Evolutionary conservation across 148 eudicot genomes (phyloP), one percentile per base, ranked within the genome.

Genomic region (Gaultheria prostrata): DNA sequence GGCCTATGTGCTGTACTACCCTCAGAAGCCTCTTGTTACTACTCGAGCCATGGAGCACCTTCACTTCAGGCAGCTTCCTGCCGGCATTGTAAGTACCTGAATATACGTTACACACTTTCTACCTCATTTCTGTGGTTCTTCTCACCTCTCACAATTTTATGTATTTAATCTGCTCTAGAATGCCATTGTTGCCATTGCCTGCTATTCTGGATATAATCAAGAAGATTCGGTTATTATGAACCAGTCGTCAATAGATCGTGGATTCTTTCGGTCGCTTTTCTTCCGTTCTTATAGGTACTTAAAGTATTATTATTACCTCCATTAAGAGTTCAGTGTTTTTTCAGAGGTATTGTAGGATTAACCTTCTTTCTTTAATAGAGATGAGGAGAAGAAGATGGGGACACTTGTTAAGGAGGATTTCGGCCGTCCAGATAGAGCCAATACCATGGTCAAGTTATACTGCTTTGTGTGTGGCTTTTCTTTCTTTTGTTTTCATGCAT

Each of bases 141-240:
- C 84, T 79, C 26, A 70, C 49, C 79, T 77, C 83, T 82, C 26
- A 63, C 33, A 56, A 79, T 51, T 32, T 8, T 18, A 10, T 70
- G 48, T n/a, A 82, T 80, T 28, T 35, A 32, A 46, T 50, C 85
- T 84, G 81, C 78, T 78, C 61, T 85, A 91, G 95, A 97, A 97
- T 87, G 99, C 99, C 46, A 95, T 97, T 82, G 99, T 97, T 70
- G 98, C 98, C 74, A 97, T 97, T 82, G 88, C 97, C 53, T 97
- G 99, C 86, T 97, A 97, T 83, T 97, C 99, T 84, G 99, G 99
- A 35, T 97, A 97, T 79, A 97, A 97, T 81, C 99, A 97, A 90
- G 98, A 97, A 89, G 99, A 97, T 85, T 97, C 99, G 28, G 98
- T 97, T 50, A 97, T 97, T 45, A 97, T 97, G 99, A 97, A 97